Conservation (phyloP, 306 rosid genomes). For the Amphicarpaea edgeworthii region DNA sequence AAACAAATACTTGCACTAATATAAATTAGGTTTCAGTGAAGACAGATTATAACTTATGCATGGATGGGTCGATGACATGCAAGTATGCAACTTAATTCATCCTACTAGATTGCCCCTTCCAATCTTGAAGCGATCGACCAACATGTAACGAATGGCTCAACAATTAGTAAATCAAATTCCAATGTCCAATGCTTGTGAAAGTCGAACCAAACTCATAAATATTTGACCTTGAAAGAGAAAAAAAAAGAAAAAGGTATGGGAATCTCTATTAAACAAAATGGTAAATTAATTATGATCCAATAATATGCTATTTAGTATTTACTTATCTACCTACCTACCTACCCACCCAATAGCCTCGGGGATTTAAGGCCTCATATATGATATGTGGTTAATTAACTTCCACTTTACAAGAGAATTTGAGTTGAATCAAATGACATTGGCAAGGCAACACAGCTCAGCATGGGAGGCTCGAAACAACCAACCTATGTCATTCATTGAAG, state of each 20-base stretch:
- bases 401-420: background rate
- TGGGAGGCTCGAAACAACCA: conserved; percentile 14
- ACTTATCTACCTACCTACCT: background rate
- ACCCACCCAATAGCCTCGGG: background rate
- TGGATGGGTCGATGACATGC: background rate
- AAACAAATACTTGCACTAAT: too few relatives aligned
- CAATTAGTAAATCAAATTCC: background rate
- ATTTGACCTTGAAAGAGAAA: background rate
- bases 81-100: background rate
- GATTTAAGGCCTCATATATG: background rate
- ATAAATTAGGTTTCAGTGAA: too few relatives aligned
- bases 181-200: background rate
- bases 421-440: conserved; percentile 12
- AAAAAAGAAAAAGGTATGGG: background rate
- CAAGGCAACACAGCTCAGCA: conserved; percentile 36
- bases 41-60: too few relatives aligned
- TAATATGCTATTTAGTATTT: too few relatives aligned
- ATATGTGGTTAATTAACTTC: background rate
- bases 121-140: background rate
- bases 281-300: background rate
- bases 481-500: conserved; percentile 33
- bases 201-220: background rate
- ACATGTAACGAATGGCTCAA: background rate
- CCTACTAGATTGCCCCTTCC: background rate
- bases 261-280: background rate